Evolutionary conservation across 1,139 yeast genomes (phyloP), one percentile per base, ranked within the genome.

Genomic region (Candida freyschussii): DNA sequence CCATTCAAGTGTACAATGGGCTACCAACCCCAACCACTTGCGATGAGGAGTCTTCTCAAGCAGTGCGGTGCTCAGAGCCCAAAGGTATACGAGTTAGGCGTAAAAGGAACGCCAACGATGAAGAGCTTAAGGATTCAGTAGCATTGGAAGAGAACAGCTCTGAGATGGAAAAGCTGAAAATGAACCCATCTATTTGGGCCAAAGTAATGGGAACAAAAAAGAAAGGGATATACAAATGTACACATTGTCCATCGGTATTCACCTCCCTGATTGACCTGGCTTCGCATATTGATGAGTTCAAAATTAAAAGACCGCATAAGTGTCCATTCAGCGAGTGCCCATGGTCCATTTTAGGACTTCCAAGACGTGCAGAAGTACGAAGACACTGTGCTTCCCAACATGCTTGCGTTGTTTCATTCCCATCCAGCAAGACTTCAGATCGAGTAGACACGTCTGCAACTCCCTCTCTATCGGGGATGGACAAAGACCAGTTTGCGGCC

Each of bases 351-450:
- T 59, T 78, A 26, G 87, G 87, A 0, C 63, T 75, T 33, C 71
- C 73, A 24, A 69, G 79, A 36, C 62, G 71, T 32, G 75, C 77
- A 5, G 82, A 78, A 44, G 66, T 78, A 40, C 62, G 72, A 39
- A 69, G 85, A 39, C 87, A 80, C 45, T 69, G 75, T 40, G 68
- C 72, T 20, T 62, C 69, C 24, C 78, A 76, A 43, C 87, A 80
- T 48, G 36, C 33, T 7, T 31, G 26, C n/a, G 17, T 32, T 3
- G 17, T 40, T 16, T 6, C 14, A 10, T 25, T 25, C 20, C 29
- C 28, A 15, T 13, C 24, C 11, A 29, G 20, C 3, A n/a, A 6
- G 8, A 24, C 19, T 23, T 15, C 12, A n/a, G 29, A 14, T 17
- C 24, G 15, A 5, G 13, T 23, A 8, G 7, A 16, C 12, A 17